Evolutionary conservation across 2,329 filamentous ascomycete species (phyloP).

Genomic region (Plenodomus tracheiphilus): DNA sequence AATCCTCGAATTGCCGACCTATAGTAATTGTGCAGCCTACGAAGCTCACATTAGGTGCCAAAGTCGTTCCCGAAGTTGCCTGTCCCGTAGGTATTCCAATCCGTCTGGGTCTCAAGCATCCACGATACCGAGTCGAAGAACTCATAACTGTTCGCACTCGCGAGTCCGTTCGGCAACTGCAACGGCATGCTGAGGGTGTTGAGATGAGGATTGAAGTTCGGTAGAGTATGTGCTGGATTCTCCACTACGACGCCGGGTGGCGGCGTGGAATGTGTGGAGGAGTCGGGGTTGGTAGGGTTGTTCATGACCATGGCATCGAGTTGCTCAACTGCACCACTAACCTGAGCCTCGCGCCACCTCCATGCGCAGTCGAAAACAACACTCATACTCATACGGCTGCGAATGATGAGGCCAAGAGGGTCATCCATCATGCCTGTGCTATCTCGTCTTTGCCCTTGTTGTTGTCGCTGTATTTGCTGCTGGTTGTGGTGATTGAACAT

Average conservation of each 20-base stretch:
- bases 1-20: no score
- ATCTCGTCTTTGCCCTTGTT: constrained; percentile 23
- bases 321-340: constrained; percentile 50
- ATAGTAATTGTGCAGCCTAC: no score
- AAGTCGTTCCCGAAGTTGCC: constrained; percentile 38
- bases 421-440: constrained; percentile 59
- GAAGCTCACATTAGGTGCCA: constrained; percentile 20
- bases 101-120: constrained; percentile 77
- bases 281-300: constrained; percentile 84
- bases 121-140: constrained; percentile 92
- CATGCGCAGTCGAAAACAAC: constrained; percentile 83
- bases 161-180: constrained; percentile 60
- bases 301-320: constrained; percentile 72
- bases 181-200: constrained; percentile 55
- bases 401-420: constrained; percentile 77
- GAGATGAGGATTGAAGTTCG: constrained; percentile 43
- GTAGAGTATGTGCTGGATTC: constrained; percentile 37
- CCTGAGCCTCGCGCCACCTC: constrained; percentile 75
- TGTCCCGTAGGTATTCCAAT: constrained; percentile 37
- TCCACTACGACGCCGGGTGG: constrained; percentile 48
- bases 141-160: constrained; percentile 54
- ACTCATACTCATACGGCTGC: constrained; percentile 82
- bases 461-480: constrained; percentile 2
- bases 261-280: constrained; percentile 64
- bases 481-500: constrained; percentile 26